Base-by-base conservation (phyloP, 2,329 filamentous ascomycete species). In the Emmonsia crescens region DNA sequence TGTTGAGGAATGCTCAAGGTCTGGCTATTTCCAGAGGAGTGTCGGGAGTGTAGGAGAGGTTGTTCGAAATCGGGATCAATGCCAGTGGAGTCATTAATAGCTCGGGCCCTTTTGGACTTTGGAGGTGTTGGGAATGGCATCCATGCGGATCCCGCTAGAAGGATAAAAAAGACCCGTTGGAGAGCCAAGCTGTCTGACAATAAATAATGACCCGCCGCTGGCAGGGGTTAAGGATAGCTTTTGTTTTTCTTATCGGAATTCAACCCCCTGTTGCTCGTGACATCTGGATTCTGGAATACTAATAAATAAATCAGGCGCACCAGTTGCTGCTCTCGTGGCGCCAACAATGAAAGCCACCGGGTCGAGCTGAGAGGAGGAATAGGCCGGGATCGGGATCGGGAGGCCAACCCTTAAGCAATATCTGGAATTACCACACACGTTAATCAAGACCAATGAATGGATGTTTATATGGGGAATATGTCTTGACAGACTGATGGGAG, bases 101-200 rank as follows among this genome's bases (percentile, higher is more conserved):
- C 42, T 16, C 57, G 33, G 62, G 54, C 62, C 42, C 49, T 40
- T 33, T 33, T 51, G 60, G 48, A 31, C 33, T 56, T 60, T 33
- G 51, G 54, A 29, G 46, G 44, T 10, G 40, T 33, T 59, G 60
- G 36, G 33, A 48, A 57, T 55, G 56, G 59, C 62, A 63, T 63
- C 60, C 62, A 63, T 63, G 60, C 62, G 60, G 48, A 42, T 31
- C 31, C 52, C 42, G 36, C 42, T 27, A 40, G 57, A 33, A 40
- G 21, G 21, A 21, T 55, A 55, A n/a, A n/a, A n/a, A n/a, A 27
- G 27, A 14, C 16, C 49, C 21, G 54, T 48, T 24, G 31, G 29
- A 27, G 36, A 56, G 36, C 36, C n/a, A 40, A 56, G 54, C n/a
- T 24, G 21, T 10, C 44, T 24, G 44, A 48, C n/a, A 48, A 27